A percentile compares a stretch with the other conserved stretches of the same genome.
Conservation (phyloP, 1,139 yeast genomes). For the Entelexis sorbosivorans region DNA sequence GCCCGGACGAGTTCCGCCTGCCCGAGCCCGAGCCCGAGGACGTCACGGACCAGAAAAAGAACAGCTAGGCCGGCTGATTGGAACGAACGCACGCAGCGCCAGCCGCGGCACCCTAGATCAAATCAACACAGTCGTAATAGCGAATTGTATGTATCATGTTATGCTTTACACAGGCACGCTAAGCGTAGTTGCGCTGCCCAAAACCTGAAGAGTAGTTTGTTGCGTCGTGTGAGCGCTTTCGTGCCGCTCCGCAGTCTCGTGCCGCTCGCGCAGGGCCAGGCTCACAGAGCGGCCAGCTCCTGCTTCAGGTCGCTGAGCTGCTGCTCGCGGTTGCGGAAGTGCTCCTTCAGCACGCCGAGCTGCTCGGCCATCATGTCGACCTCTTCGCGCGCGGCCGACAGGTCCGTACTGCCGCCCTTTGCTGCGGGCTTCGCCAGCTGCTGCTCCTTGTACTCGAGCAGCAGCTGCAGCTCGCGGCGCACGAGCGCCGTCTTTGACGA, state of each 20-base stretch:
- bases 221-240: too few relatives aligned
- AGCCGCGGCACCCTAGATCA: not conserved
- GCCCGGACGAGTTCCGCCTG: constrained; percentile 71
- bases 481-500: constrained; percentile 34
- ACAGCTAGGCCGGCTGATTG: not conserved
- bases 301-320: constrained; percentile 42
- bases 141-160: constrained; percentile 1
- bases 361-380: constrained; percentile 56
- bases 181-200: too few relatives aligned
- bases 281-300: constrained; percentile 32
- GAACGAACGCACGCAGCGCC: not conserved
- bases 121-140: not conserved
- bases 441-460: constrained; percentile 59
- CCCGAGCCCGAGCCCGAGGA: constrained; percentile 72
- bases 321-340: constrained; percentile 40
- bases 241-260: too few relatives aligned
- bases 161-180: not conserved
- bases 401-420: constrained; percentile 17
- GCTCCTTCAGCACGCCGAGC: constrained; percentile 49
- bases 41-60: constrained; percentile 27
- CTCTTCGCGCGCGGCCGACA: constrained; percentile 39
- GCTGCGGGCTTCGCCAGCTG: constrained; percentile 32
- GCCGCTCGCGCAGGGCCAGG: too few relatives aligned
- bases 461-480: constrained; percentile 70
- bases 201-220: too few relatives aligned